phyloP scores from a whole-genome alignment of 2,329 filamentous ascomycete genomes.

The Gliomastix tumulicola region DNA sequence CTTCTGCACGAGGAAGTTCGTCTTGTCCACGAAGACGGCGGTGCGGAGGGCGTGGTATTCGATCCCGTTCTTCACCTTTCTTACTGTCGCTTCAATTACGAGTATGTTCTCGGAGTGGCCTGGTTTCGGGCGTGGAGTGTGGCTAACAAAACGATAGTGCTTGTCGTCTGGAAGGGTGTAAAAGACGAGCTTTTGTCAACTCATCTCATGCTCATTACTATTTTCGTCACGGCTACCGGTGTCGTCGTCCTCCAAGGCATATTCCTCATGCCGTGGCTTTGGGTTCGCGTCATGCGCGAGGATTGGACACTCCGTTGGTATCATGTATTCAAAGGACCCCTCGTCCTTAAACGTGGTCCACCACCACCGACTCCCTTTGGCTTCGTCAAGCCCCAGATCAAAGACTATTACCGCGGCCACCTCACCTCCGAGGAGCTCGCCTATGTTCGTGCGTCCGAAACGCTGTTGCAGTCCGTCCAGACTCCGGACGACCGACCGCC shows the following conservation, averaged over 20 bases:
- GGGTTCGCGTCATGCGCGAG: conserved; percentile 39
- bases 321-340: conserved; percentile 37
- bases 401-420: conserved; percentile 42
- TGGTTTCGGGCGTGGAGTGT: not conserved
- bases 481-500: conserved; percentile 1
- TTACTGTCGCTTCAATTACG: conserved; percentile 24
- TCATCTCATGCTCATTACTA: conserved; percentile 18
- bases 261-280: conserved; percentile 47
- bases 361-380: conserved; percentile 26
- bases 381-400: conserved; percentile 33
- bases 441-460: conserved; percentile 23
- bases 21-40: conserved; percentile 18
- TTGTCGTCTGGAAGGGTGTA: conserved; percentile 40
- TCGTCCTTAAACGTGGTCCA: conserved; percentile 30
- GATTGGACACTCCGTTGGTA: conserved; percentile 45
- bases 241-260: conserved; percentile 31
- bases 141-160: conserved; percentile 26
- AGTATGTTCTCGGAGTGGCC: conserved; percentile 19
- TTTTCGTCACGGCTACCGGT: conserved; percentile 34
- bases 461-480: conserved; percentile 3
- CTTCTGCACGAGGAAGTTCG: conserved; percentile 21
- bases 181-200: conserved; percentile 11
- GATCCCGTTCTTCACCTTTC: conserved; percentile 28
- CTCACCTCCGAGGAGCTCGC: conserved; percentile 36
- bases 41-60: conserved; percentile 23